Conservation (phyloP, 2,329 filamentous ascomycete genomes). For the Cladosporium sphaerospermum region DNA sequence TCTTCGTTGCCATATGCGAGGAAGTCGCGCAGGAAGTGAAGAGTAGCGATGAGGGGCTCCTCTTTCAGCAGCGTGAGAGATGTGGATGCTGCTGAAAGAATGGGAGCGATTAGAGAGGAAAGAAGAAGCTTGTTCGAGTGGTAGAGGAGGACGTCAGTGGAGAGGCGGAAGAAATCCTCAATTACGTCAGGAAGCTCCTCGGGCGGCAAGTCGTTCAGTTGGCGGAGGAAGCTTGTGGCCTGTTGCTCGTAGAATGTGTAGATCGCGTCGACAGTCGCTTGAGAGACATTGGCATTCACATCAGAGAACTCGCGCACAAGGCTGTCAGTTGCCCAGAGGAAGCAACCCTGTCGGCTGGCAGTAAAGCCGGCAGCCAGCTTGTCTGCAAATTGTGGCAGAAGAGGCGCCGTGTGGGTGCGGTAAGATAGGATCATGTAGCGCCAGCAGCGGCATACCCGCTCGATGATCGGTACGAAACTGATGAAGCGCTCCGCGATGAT, state of each 20-base stretch:
- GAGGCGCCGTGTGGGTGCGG: conserved; percentile 76
- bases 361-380: conserved; percentile 83
- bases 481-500: conserved; percentile 85
- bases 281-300: conserved; percentile 76
- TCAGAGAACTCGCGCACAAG: conserved; percentile 94
- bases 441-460: conserved; percentile 92
- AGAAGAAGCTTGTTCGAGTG: conserved; percentile 79
- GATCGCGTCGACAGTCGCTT: conserved; percentile 76
- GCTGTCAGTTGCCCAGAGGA: conserved; percentile 95
- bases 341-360: conserved; percentile 83
- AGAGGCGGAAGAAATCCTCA: conserved; percentile 91
- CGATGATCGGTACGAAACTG: conserved; percentile 78
- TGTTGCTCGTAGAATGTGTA: conserved; percentile 95
- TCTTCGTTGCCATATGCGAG: conserved; percentile 81
- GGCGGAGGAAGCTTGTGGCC: conserved; percentile 79
- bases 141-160: conserved; percentile 86
- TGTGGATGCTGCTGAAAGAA: conserved; percentile 81
- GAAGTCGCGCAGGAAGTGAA: conserved; percentile 89
- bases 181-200: conserved; percentile 79
- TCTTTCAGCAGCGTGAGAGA: conserved; percentile 84
- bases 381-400: conserved; percentile 79
- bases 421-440: conserved; percentile 96
- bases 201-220: conserved; percentile 76
- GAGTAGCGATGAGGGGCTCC: conserved; percentile 80
- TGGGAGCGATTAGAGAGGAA: conserved; percentile 70